phyloP scores from a whole-genome alignment of 2,329 filamentous ascomycete species.

The Fusarium sambucinum region DNA sequence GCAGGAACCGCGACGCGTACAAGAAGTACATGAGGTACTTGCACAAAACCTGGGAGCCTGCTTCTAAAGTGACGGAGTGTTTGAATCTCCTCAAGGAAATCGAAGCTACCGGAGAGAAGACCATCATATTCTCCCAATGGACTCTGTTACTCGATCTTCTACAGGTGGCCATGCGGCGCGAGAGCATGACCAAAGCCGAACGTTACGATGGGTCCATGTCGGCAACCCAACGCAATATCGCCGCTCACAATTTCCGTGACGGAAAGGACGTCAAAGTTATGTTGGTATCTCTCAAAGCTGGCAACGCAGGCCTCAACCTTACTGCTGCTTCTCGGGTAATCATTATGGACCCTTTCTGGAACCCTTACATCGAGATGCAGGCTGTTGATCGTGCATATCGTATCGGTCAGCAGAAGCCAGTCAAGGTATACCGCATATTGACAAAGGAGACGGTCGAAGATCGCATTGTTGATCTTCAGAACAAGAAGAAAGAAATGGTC shows the following conservation, averaged over 20 bases:
- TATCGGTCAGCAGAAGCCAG: conserved; percentile 80
- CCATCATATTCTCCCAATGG: conserved; percentile 84
- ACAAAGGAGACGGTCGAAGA: conserved; percentile 86
- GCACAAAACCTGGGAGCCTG: conserved; percentile 76
- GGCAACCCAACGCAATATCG: conserved; percentile 73
- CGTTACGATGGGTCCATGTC: conserved; percentile 88
- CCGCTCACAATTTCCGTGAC: conserved; percentile 74
- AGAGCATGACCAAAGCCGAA: conserved; percentile 70
- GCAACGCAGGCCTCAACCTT: conserved; percentile 87
- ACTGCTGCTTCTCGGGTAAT: conserved; percentile 87
- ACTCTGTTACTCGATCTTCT: conserved; percentile 79
- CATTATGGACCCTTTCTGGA: conserved; percentile 95
- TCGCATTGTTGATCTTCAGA: conserved; percentile 82
- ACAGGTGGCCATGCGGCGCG: conserved; percentile 77
- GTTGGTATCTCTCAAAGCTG: conserved; percentile 85
- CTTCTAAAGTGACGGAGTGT: conserved; percentile 85
- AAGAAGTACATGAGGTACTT: conserved; percentile 77
- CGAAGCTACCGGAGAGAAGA: conserved; percentile 72
- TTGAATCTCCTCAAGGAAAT: conserved; percentile 79
- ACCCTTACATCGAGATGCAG: conserved; percentile 92
- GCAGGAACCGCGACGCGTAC: conserved; percentile 73
- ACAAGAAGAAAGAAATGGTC: conserved; percentile 81
- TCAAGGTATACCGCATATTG: conserved; percentile 84
- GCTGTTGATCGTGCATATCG: conserved; percentile 91
- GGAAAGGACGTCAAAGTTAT: conserved; percentile 77